These are phyloP conservation scores for Gossypium aridum DNA, from an alignment of 441 rosid genomes.

Conservation along the genomic window DNA sequence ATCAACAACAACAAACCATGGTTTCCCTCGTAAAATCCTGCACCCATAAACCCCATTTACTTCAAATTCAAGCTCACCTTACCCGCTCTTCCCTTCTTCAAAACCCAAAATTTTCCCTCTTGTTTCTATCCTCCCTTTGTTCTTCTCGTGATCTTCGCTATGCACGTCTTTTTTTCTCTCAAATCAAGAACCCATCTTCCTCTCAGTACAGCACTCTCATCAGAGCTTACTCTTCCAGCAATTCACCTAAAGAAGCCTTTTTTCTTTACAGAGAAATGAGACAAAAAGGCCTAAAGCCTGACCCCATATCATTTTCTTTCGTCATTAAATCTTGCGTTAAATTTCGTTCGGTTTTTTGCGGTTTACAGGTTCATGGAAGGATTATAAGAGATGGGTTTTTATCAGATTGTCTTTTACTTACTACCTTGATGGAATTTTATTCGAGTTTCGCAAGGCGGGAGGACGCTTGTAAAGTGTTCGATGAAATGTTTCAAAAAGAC, in stretches of 20 bases:
- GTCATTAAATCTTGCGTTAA: constrained; percentile 50
- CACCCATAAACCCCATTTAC: constrained; percentile 41
- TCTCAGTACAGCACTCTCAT: constrained; percentile 65
- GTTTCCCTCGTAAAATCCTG: constrained; percentile 52
- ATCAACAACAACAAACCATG: constrained; percentile 16
- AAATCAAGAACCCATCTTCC: constrained; percentile 33
- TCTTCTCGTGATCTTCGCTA: constrained; percentile 32
- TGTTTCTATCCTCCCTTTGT: constrained; percentile 46
- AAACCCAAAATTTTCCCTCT: constrained; percentile 38
- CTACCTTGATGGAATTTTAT: constrained; percentile 63
- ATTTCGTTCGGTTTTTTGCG: constrained; percentile 31
- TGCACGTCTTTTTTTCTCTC: constrained; percentile 45
- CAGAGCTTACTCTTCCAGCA: constrained; percentile 49
- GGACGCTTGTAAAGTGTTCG: constrained; percentile 62
- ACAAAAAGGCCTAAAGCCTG: constrained; percentile 24
- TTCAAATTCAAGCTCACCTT: constrained; percentile 62
- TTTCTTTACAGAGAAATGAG: constrained; percentile 39
- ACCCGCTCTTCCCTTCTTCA: constrained; percentile 39
- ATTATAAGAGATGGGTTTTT: constrained; percentile 53
- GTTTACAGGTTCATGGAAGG: constrained; percentile 61
- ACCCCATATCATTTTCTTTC: constrained; percentile 54
- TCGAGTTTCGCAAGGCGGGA: constrained; percentile 22
- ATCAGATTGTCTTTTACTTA: constrained; percentile 50
- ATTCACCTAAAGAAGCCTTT: constrained; percentile 48
- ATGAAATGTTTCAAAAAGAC: constrained; percentile 56